Evolutionary conservation across 1,284 basidiomycete genomes (phyloP).

Genomic region (Sanguinoderma infundibulare): DNA sequence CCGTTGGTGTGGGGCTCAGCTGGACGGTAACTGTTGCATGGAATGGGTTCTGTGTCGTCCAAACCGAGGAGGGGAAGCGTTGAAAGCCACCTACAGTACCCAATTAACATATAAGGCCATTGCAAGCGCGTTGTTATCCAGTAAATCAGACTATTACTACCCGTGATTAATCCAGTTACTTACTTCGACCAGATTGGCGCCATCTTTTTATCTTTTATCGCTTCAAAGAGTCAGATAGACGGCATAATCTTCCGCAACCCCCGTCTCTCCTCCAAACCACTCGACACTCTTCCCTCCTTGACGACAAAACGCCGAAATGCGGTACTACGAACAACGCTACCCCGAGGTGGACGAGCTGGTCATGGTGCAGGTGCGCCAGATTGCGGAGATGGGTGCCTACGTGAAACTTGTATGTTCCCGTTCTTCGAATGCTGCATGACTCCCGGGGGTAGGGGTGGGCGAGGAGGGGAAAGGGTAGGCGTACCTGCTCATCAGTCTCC

Average conservation of each 20-base stretch:
- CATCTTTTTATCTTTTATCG: constrained; percentile 23
- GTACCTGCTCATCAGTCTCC: constrained; percentile 13
- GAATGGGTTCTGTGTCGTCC: too few relatives aligned
- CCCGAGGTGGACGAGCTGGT: constrained; percentile 96
- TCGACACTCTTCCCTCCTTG: neutral
- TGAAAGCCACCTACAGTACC: too few relatives aligned
- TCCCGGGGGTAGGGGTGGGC: neutral
- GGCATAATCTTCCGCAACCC: constrained; percentile 9
- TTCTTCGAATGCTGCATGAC: neutral
- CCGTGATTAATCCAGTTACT: too few relatives aligned
- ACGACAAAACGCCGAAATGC: constrained; percentile 49
- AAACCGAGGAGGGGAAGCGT: too few relatives aligned
- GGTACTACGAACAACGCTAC: constrained; percentile 82
- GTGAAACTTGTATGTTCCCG: constrained; percentile 85
- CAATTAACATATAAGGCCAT: too few relatives aligned
- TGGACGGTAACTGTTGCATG: too few relatives aligned
- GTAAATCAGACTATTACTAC: too few relatives aligned
- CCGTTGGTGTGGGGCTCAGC: too few relatives aligned
- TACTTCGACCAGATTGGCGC: constrained; percentile 14
- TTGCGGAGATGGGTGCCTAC: constrained; percentile 99
- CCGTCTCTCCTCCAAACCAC: neutral
- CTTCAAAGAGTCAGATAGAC: constrained; percentile 11
- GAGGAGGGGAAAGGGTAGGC: neutral
- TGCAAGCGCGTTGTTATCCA: neutral
- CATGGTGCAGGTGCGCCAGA: constrained; percentile 99